Percentiles rank a stretch among this genome's conserved stretches.
Conservation (phyloP, 73 alveolate genomes). For the Vitrella brassicaformis region DNA sequence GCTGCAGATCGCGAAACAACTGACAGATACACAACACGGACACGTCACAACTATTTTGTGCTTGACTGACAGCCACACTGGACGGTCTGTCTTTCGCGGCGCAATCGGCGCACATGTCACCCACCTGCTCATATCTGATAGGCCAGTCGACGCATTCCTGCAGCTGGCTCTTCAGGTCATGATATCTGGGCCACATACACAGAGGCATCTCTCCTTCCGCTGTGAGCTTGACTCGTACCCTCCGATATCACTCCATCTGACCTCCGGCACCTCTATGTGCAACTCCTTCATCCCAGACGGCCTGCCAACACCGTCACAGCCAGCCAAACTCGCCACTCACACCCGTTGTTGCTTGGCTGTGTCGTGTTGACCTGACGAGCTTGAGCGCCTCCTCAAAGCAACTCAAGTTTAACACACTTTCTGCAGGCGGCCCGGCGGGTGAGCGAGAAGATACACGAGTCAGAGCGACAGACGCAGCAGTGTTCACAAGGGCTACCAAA, state of each 20-base stretch:
- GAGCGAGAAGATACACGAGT: no score
- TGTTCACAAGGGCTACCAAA: neutral
- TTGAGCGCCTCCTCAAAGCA: no score
- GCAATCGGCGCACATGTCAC: no score
- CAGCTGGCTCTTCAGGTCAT: conserved; percentile 73
- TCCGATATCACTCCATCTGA: conserved; percentile 91
- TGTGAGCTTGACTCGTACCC: conserved; percentile 34
- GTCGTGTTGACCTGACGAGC: no score
- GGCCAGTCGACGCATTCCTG: conserved; percentile 98
- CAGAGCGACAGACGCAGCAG: neutral
- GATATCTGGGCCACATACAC: conserved; percentile 38
- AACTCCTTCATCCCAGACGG: conserved; percentile 51
- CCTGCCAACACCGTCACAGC: neutral
- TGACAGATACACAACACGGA: neutral
- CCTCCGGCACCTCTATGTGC: conserved; percentile 85
- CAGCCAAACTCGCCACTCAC: neutral
- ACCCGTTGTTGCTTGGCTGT: no score
- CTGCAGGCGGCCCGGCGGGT: no score
- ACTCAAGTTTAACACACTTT: no score
- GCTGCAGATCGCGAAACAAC: neutral
- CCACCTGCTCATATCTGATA: neutral
- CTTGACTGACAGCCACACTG: neutral
- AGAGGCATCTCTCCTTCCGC: neutral
- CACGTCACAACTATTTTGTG: neutral
- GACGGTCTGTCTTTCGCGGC: no score